Base-by-base conservation (phyloP, 495 filamentous ascomycete genomes). In the Xeromyces bisporus region DNA sequence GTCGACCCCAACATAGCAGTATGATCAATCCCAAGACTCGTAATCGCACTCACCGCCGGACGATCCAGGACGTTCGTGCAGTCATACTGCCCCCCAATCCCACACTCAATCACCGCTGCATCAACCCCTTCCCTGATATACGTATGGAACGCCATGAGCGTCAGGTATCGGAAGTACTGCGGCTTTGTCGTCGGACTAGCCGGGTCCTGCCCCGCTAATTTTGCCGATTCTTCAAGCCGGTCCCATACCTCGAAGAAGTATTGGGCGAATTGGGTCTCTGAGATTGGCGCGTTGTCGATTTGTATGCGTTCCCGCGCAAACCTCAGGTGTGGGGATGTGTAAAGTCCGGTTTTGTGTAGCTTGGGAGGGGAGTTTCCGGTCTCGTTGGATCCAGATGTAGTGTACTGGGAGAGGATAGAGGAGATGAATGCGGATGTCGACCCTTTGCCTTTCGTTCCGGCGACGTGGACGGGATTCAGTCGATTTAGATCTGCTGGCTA, bases 191-290 rank as follows among this genome's bases (percentile, higher is more conserved):
- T 41, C 13, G 58, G 55, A 23, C 54, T 54, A 8, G 51, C 56
- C 0, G 63, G 54, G 30, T 69, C 60, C 15, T 52, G 44, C 10
- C 69, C 64, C 14, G 61, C 63, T 1, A 40, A 39, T 9, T 42
- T 48, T n/a, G 65, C 64, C 7, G 63, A 54, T 10, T 55, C 46
- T 38, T 77, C 67, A 2, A 93, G 59, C 0, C 69, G 67, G 43
- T 93, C 80, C 85, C 84, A 93, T 13, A 82, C 70, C 35, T 89
- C 69, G 45, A 87, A 93, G 61, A 94, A 92, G 47, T 83, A 87
- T 30, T 66, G 68, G 1, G 85, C 72, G 39, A 94, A 94, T 3
- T 69, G 43, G 9, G 72, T 69, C 45, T 82, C 75, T 2, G 80
- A 77, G 15, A 94, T 60, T 2, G 84, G 80, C 4, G 50, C 44